Conservation (phyloP, 495 filamentous ascomycete species). For the Podospora conica region DNA sequence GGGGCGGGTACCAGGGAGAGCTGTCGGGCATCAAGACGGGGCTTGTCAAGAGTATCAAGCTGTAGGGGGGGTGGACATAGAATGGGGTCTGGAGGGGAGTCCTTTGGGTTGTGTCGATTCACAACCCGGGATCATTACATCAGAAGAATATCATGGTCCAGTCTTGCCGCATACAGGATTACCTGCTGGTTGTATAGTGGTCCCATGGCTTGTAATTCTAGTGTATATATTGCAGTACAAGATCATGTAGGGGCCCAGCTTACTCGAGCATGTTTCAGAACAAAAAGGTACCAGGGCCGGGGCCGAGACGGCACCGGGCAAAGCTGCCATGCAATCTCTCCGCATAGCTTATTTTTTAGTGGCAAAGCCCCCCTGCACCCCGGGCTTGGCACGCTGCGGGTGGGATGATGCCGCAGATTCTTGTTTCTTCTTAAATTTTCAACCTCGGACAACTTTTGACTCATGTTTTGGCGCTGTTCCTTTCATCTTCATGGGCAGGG, state of each 20-base stretch:
- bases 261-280: too few species aligned
- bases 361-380: conserved; percentile 3
- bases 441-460: not conserved
- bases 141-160: not conserved
- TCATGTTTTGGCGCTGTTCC: not conserved
- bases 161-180: too few species aligned
- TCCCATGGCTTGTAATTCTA: not conserved
- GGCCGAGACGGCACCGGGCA: too few species aligned
- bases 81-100: not conserved
- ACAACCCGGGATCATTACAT: not conserved
- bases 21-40: conserved; percentile 91
- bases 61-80: conserved; percentile 43
- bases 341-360: not conserved
- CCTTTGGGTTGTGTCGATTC: not conserved
- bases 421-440: conserved; percentile 4
- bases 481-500: not conserved
- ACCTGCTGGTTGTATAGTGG: too few species aligned
- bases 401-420: conserved; percentile 1
- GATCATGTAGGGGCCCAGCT: too few species aligned
- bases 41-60: conserved; percentile 87
- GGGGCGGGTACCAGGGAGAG: conserved; percentile 86
- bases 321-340: not conserved
- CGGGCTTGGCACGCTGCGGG: not conserved
- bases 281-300: too few species aligned
- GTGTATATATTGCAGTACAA: not conserved